phyloP scores from a whole-genome alignment of 306 rosid species.

The Vigna reflexopilosa region DNA sequence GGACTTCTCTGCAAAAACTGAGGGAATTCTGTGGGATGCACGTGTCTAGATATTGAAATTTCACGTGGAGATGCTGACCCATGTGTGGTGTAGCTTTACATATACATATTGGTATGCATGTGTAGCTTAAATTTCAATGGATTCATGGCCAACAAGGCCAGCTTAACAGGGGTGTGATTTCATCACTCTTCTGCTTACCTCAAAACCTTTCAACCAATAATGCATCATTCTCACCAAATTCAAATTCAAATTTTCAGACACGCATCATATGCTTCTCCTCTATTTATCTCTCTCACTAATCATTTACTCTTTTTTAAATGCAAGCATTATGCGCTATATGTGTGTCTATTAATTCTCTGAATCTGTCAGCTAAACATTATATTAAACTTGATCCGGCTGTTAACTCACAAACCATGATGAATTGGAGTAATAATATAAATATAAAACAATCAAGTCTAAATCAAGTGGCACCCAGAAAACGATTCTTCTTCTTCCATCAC shows the following conservation, averaged over 20 bases:
- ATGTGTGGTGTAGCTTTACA: conserved; percentile 63
- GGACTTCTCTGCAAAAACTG: conserved; percentile 46
- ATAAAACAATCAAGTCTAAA: not conserved
- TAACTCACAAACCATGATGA: not conserved
- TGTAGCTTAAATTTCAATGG: conserved; percentile 4
- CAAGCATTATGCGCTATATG: conserved; percentile 11
- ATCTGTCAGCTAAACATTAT: conserved; percentile 16
- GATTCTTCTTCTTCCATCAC: conserved; percentile 28
- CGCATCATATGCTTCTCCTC: conserved; percentile 5
- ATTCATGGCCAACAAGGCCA: conserved; percentile 51
- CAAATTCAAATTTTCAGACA: conserved; percentile 37
- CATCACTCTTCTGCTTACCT: conserved; percentile 37
- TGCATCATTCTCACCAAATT: conserved; percentile 34
- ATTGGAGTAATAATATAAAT: not conserved
- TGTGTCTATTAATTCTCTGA: conserved; percentile 40
- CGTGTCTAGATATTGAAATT: conserved; percentile 65
- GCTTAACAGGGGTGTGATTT: conserved; percentile 51
- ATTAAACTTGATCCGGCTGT: conserved; percentile 9
- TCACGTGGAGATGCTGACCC: conserved; percentile 66
- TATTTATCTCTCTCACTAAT: not conserved
- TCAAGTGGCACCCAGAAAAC: conserved; percentile 3
- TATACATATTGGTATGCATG: not conserved
- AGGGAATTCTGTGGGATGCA: conserved; percentile 59
- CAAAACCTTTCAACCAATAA: conserved; percentile 49
- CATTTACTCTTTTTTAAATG: conserved; percentile 8